Base-by-base conservation (phyloP, 371 early-diverging fungal species). In the Mucor velutinosus region DNA sequence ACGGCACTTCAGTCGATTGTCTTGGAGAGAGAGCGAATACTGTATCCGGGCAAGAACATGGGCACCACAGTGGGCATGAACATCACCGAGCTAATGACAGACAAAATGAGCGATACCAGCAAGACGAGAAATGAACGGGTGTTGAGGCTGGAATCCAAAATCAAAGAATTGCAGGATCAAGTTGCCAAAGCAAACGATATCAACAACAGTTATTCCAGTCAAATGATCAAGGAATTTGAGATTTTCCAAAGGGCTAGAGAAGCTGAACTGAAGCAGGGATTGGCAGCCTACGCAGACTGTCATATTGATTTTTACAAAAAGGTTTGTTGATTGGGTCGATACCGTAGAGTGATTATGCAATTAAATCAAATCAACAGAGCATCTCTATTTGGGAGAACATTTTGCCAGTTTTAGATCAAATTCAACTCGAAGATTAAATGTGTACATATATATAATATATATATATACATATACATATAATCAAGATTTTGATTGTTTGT, bases 231-330 rank as follows among this genome's bases (percentile, higher is more conserved):
- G 64, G 98, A 98, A 75, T 91, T 89, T 68, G 90, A 92, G 32
- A 79, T 93, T 37, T 96, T 96, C 76, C 86, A 92, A 70, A 61
- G 74, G 17, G 82, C 91, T 62, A 95, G 94, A 78, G 83, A 89
- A 58, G 80, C 77, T 14, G 98, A 97, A 69, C 80, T 95, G 69
- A 93, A 91, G 67, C 83, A 90, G 43, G 87, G 90, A 43, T 76
- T 96, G 49, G 69, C 85, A 14, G 90, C 90, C 15, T 91, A 93
- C 71, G 87, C 91, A 5, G 87, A 91, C 30, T 88, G 89, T 41
- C 93, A 96, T 73, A 86, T 95, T 49, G 90, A 90, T 67, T 97
- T 92, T 68, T 93, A 89, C 73, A 82, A 91, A 73, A 87, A 92
- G 84, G 93, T 69, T 45, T 21, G 3, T 45, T 17, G 0, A 47